A percentile compares a stretch with the other conserved stretches of the same genome.
Conservation (phyloP, 2,329 filamentous ascomycete species). For the Penicillium hordei region DNA sequence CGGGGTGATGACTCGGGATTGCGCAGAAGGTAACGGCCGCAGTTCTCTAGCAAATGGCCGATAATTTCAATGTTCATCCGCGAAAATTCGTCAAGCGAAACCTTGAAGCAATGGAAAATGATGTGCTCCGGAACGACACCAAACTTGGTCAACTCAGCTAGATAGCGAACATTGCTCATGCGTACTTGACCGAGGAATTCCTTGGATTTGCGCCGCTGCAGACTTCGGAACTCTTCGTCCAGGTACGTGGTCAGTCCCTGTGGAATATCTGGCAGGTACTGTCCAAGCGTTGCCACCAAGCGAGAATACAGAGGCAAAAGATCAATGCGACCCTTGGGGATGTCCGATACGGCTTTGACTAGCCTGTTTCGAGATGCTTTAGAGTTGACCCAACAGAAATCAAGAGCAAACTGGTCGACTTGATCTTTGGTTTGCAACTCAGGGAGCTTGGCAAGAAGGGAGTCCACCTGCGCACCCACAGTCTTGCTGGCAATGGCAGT, state of each 20-base stretch:
- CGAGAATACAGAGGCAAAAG: slow-evolving; percentile 89
- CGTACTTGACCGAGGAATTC: slow-evolving; percentile 94
- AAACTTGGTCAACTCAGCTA: slow-evolving; percentile 96
- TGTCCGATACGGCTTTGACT: slow-evolving; percentile 87
- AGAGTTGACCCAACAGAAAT: slow-evolving; percentile 98
- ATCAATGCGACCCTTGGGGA: slow-evolving; percentile 91
- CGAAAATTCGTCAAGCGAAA: slow-evolving; percentile 95
- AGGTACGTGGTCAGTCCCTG: slow-evolving; percentile 89
- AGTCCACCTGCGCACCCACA: slow-evolving; percentile 94
- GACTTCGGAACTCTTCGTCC: slow-evolving; percentile 92
- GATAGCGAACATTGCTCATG: slow-evolving; percentile 92
- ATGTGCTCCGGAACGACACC: slow-evolving; percentile 97
- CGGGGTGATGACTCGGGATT: slow-evolving; percentile 90
- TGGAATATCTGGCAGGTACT: slow-evolving; percentile 91
- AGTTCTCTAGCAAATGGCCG: slow-evolving; percentile 92
- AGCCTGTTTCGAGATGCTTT: slow-evolving; percentile 95
- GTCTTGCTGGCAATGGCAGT: slow-evolving; percentile 97
- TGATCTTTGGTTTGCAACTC: slow-evolving; percentile 88
- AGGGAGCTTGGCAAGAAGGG: slow-evolving; percentile 80
- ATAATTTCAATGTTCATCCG: slow-evolving; percentile 99
- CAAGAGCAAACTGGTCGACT: slow-evolving; percentile 88
- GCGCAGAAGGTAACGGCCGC: slow-evolving; percentile 86
- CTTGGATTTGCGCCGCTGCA: slow-evolving; percentile 95
- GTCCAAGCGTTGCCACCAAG: slow-evolving; percentile 85
- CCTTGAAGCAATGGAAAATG: slow-evolving; percentile 97